A percentile compares a stretch with the other conserved stretches of the same genome.
These are phyloP conservation scores for Ceratobasidium theobromae DNA, from an alignment of 1,284 basidiomycete genomes.

Conservation along the genomic window DNA sequence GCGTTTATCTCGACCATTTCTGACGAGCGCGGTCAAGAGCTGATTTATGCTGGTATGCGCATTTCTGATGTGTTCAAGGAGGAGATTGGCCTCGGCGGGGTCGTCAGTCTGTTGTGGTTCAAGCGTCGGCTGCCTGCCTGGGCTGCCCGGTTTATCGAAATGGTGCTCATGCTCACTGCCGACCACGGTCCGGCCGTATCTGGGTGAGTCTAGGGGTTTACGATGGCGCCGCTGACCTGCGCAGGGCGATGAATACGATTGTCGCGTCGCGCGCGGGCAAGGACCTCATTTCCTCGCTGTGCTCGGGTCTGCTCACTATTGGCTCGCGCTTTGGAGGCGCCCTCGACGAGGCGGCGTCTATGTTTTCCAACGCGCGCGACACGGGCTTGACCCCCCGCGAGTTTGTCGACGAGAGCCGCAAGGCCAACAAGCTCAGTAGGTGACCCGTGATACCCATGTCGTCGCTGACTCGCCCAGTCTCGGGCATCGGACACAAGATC, in stretches of 20 bases:
- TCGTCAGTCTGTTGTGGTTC: slow-evolving; percentile 96
- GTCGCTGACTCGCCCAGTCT: slow-evolving; percentile 61
- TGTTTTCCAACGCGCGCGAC: slow-evolving; percentile 92
- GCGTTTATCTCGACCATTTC: slow-evolving; percentile 99
- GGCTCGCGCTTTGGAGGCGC: slow-evolving; percentile 99
- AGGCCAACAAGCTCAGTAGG: slow-evolving; percentile 92
- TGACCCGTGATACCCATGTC: no score
- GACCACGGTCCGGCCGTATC: slow-evolving; percentile 98
- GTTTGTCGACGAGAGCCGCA: slow-evolving; percentile 95
- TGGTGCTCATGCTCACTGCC: slow-evolving; percentile 98
- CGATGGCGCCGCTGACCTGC: slow-evolving; percentile 39
- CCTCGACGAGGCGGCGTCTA: slow-evolving; percentile 94
- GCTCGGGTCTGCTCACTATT: slow-evolving; percentile 95
- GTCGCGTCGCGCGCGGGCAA: slow-evolving; percentile 98
- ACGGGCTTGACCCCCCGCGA: slow-evolving; percentile 93
- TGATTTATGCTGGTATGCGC: slow-evolving; percentile 98
- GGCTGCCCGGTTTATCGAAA: slow-evolving; percentile 97
- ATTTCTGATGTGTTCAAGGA: slow-evolving; percentile 99
- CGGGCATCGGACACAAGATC: slow-evolving; percentile 99
- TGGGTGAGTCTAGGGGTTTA: slow-evolving; percentile 48
- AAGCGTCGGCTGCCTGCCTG: slow-evolving; percentile 83
- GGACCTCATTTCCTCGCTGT: slow-evolving; percentile 95
- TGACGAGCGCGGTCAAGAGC: slow-evolving; percentile 98
- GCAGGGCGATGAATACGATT: slow-evolving; percentile 98
- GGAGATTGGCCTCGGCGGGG: slow-evolving; percentile 96